Evolutionary conservation across 352 stramenopile genomes (phyloP).

Genomic region (Elongisporangium prolatum): DNA sequence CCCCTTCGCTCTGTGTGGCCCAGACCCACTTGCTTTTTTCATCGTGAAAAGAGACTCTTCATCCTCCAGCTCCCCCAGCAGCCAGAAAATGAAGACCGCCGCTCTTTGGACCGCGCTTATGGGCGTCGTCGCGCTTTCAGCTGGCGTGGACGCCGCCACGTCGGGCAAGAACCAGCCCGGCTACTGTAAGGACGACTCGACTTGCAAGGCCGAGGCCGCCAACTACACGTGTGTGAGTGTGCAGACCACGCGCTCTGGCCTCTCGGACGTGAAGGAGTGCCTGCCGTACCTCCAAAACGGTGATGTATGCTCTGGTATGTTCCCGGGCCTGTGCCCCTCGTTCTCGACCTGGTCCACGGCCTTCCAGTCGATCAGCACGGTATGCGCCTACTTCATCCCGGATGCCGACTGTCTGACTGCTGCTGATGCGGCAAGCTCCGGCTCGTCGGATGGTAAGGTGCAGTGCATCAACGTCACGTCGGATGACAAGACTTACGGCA

Average conservation of each 20-base stretch:
- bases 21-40: constrained; percentile 36
- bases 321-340: constrained; percentile 55
- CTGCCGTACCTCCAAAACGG: constrained; percentile 39
- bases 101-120: constrained; percentile 18
- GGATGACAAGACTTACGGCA: constrained; percentile 22
- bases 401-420: constrained; percentile 41
- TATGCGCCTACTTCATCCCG: constrained; percentile 67
- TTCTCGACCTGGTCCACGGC: constrained; percentile 68
- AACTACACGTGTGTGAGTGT: constrained; percentile 66
- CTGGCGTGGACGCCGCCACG: constrained; percentile 21
- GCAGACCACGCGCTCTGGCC: constrained; percentile 68
- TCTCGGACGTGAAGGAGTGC: constrained; percentile 74
- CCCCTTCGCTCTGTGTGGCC: neutral
- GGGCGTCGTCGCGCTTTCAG: constrained; percentile 13
- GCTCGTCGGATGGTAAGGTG: constrained; percentile 22
- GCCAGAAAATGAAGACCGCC: constrained; percentile 21
- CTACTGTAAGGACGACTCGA: constrained; percentile 52
- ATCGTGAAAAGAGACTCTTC: constrained; percentile 15
- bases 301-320: constrained; percentile 56
- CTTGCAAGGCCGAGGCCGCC: constrained; percentile 27
- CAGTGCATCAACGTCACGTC: constrained; percentile 32
- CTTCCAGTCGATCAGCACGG: constrained; percentile 60
- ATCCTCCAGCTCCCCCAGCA: neutral
- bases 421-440: constrained; percentile 2
- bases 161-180: constrained; percentile 41